These are phyloP conservation scores for Tolypocladium guangdongense DNA, from an alignment of 2,329 filamentous ascomycete genomes.

Conservation along the genomic window DNA sequence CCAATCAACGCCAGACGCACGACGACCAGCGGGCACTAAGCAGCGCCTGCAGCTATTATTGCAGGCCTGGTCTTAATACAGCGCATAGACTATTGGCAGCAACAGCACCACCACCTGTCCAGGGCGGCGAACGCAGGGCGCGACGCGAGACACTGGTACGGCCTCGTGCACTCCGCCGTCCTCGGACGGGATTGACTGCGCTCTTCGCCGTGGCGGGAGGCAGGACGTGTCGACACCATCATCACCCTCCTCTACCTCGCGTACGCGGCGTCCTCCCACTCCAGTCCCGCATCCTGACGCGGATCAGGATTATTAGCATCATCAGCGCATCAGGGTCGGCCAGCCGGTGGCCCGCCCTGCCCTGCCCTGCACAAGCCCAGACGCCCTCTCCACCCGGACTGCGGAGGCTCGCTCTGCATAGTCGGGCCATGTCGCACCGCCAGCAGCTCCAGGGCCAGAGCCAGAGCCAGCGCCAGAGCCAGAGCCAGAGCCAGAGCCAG, in stretches of 20 bases:
- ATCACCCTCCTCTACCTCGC: not conserved
- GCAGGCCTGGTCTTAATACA: not conserved
- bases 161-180: too few relatives aligned
- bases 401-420: conserved; percentile 7
- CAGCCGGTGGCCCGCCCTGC: not conserved
- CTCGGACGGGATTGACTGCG: not conserved
- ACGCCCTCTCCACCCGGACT: conserved; percentile 1
- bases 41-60: not conserved
- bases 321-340: too few relatives aligned
- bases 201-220: not conserved
- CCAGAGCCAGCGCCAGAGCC: not conserved
- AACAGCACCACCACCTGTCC: not conserved
- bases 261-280: not conserved
- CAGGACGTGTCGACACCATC: not conserved
- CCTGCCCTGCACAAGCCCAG: not conserved
- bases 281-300: not conserved
- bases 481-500: not conserved
- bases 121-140: not conserved
- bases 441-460: conserved; percentile 13
- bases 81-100: too few relatives aligned
- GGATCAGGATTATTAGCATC: too few relatives aligned
- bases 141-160: not conserved
- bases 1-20: not conserved
- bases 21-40: not conserved
- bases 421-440: conserved; percentile 41